Evolutionary conservation across 1,139 yeast genomes (phyloP).

Genomic region (Waltiozyma sp.): DNA sequence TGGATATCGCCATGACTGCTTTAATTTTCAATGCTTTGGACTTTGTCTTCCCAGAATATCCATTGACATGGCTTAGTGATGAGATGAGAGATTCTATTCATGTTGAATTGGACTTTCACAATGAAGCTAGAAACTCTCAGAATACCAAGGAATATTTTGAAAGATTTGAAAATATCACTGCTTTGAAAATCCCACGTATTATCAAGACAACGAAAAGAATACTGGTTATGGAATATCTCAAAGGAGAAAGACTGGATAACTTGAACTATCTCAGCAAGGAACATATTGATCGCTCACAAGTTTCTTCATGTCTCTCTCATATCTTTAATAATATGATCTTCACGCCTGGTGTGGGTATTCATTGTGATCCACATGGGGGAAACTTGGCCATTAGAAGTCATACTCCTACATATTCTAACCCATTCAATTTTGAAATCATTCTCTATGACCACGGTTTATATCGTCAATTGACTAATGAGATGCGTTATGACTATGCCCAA

Average conservation of each 20-base stretch:
- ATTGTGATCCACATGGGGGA: conserved; percentile 98
- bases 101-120: conserved; percentile 78
- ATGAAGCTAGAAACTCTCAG: conserved; percentile 75
- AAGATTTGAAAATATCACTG: conserved; percentile 47
- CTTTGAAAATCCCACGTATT: conserved; percentile 69
- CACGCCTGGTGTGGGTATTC: conserved; percentile 83
- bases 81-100: conserved; percentile 79
- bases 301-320: conserved; percentile 78
- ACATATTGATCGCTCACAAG: conserved; percentile 59
- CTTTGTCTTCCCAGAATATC: conserved; percentile 84
- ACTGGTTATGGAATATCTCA: conserved; percentile 77
- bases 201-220: conserved; percentile 58
- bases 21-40: conserved; percentile 67
- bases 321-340: conserved; percentile 92
- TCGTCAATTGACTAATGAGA: conserved; percentile 66
- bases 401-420: conserved; percentile 24
- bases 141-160: conserved; percentile 59
- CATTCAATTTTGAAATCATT: conserved; percentile 81
- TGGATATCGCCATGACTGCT: conserved; percentile 72
- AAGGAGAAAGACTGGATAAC: conserved; percentile 79
- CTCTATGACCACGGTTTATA: conserved; percentile 93
- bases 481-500: conserved; percentile 76
- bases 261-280: conserved; percentile 46
- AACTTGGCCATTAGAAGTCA: conserved; percentile 66
- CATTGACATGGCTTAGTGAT: conserved; percentile 87